A percentile compares a stretch with the other conserved stretches of the same genome.
phyloP scores from a whole-genome alignment of 2,329 filamentous ascomycete genomes.

The Fusarium graminum region DNA sequence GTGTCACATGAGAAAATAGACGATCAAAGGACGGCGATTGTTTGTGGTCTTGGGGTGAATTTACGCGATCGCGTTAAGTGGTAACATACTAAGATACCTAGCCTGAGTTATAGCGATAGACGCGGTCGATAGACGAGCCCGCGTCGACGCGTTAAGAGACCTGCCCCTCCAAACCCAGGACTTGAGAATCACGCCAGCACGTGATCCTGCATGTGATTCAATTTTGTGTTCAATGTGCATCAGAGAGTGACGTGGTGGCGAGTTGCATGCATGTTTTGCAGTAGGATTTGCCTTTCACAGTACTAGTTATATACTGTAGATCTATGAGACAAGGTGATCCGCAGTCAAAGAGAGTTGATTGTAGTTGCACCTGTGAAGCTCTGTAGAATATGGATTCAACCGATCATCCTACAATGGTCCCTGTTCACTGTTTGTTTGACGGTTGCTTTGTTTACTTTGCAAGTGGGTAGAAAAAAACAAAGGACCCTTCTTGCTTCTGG shows the following conservation, averaged over 20 bases:
- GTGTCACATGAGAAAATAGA: slow-evolving; percentile 5
- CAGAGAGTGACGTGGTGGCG: slow-evolving; percentile 10
- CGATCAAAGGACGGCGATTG: background rate
- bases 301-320: background rate
- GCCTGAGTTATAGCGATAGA: slow-evolving; percentile 17
- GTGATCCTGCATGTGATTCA: slow-evolving; percentile 44
- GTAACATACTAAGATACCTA: background rate
- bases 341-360: background rate
- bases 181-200: slow-evolving; percentile 43
- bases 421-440: background rate
- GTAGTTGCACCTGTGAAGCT: background rate
- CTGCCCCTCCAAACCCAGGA: slow-evolving; percentile 6
- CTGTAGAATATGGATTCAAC: background rate
- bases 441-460: slow-evolving; percentile 29
- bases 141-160: slow-evolving; percentile 29
- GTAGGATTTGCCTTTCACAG: background rate
- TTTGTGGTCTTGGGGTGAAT: background rate
- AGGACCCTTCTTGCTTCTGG: slow-evolving; percentile 16
- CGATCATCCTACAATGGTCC: background rate
- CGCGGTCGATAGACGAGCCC: slow-evolving; percentile 31
- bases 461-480: slow-evolving; percentile 29
- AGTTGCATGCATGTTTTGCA: background rate
- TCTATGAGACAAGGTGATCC: background rate
- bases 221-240: background rate
- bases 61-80: slow-evolving; percentile 21